Base-by-base conservation (phyloP, 306 rosid species). In the Fragaria nilgerrensis region DNA sequence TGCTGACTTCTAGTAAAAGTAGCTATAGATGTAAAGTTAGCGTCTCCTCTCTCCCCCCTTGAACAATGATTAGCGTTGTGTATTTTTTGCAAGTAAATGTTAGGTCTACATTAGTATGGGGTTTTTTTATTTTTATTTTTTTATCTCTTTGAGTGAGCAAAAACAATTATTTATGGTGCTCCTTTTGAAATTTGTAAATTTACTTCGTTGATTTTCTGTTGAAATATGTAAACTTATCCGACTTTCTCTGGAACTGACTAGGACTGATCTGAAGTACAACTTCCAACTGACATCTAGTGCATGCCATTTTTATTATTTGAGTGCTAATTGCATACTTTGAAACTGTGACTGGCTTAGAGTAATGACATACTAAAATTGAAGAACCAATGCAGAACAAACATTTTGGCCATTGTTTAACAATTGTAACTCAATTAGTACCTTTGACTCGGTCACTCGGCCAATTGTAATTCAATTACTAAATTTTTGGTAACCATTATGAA, bases 11-110 rank as follows among this genome's bases (percentile, higher is more conserved):
- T 44, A 29, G 55, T 45, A 5, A 27, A 22, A 17, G 17, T 3
- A 66, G 22, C 62, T 68, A 1, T 32, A 55, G 23, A 29, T 74
- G 64, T 74, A 55, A 16, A 63, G 48, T 47, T 63, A 43, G 44
- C 5, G 20, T 29, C 43, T 32, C 61, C 34, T 10, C 44, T 5
- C 12, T 63, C 36, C 34, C 20, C 70, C 2, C 4, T 5, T 53
- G 9, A 53, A 4, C 9, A 23, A 34, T 37, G 52, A 25, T 66
- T 32, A 32, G 34, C 34, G 3, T 32, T 32, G 34, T 66, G 65
- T 22, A 67, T 5, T 8, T 75, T 67, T 52, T 76, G 79, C 52
- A 76, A 16, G 79, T 66, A 76, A 16, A 41, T 5, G 4, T 23
- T 50, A 36, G 65, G 64, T 65, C 67, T 58, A 39, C 27, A 23